phyloP scores from a whole-genome alignment of 257 asterid genomes.

The Ilex aquifolium region DNA sequence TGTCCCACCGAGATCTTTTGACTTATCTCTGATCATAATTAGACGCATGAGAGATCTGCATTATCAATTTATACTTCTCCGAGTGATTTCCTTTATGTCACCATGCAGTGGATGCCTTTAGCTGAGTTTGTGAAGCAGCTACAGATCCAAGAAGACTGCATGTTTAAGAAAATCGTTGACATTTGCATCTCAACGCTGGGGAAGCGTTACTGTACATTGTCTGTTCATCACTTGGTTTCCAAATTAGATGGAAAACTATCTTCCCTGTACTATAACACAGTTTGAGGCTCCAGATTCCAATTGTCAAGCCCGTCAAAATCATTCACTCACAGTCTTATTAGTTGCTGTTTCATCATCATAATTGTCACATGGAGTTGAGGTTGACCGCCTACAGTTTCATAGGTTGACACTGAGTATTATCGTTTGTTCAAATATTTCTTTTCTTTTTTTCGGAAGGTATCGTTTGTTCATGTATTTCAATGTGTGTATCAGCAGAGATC shows the following conservation, averaged over 20 bases:
- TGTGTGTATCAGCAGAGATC: no score
- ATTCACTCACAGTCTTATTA: neutral
- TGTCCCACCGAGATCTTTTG: no score
- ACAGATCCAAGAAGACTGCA: conserved; percentile 58
- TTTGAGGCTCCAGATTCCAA: conserved; percentile 32
- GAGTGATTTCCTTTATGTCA: neutral
- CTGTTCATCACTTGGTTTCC: conserved; percentile 64
- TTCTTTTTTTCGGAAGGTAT: no score
- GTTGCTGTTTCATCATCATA: neutral
- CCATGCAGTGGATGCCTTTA: conserved; percentile 73
- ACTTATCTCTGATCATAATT: no score
- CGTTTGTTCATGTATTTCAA: no score
- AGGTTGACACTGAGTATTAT: no score
- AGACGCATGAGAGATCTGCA: no score
- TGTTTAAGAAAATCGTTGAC: conserved; percentile 71
- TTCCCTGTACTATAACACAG: conserved; percentile 66
- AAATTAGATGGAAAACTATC: conserved; percentile 63
- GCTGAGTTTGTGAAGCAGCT: conserved; percentile 66
- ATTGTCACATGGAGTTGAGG: no score
- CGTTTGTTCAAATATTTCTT: no score
- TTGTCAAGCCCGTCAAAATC: conserved; percentile 39
- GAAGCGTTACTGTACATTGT: conserved; percentile 62
- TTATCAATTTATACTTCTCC: no score
- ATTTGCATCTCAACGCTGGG: conserved; percentile 65
- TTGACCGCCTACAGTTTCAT: no score